phyloP scores from a whole-genome alignment of 2,329 filamentous ascomycete species.

The Microascus cirrosus region DNA sequence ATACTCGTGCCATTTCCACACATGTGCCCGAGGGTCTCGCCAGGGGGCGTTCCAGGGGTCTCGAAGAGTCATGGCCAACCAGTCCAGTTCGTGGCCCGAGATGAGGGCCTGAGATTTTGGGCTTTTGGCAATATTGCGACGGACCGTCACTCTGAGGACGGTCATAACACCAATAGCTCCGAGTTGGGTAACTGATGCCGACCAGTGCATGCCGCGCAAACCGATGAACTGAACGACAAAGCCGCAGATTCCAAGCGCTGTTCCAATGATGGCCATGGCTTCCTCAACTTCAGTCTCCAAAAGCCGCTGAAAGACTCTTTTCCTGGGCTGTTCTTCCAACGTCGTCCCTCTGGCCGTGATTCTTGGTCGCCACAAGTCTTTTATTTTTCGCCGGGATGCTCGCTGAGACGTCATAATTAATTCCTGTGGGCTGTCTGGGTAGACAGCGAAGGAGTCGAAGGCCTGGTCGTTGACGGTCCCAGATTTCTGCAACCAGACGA shows the following conservation, averaged over 20 bases:
- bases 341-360: neutral
- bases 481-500: slow-evolving; percentile 18
- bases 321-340: neutral
- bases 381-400: neutral
- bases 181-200: neutral
- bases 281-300: neutral
- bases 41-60: neutral
- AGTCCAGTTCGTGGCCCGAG: neutral
- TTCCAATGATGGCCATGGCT: slow-evolving; percentile 1
- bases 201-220: neutral
- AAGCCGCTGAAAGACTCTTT: neutral
- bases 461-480: slow-evolving; percentile 15
- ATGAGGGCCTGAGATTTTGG: neutral
- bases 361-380: neutral
- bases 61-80: neutral
- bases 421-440: neutral
- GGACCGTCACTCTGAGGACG: neutral
- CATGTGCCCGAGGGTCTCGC: neutral
- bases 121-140: neutral
- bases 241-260: slow-evolving; percentile 11
- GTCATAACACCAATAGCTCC: neutral
- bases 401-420: neutral
- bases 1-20: neutral
- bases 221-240: slow-evolving; percentile 16
- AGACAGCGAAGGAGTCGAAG: slow-evolving; percentile 15